phyloP scores from a whole-genome alignment of 306 rosid genomes.

The Macrotyloma uniflorum region DNA sequence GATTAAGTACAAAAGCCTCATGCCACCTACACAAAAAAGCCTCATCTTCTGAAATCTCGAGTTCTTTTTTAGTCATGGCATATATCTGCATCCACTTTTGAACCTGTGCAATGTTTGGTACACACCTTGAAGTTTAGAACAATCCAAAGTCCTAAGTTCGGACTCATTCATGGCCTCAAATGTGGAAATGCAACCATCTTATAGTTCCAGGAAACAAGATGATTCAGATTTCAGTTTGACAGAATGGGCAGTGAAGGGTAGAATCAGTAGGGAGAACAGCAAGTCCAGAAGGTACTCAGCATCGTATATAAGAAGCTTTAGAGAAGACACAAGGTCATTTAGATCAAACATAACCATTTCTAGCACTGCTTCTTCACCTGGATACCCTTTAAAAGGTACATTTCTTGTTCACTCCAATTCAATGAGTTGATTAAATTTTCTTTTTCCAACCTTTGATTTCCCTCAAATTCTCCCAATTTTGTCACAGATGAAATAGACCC shows the following conservation, averaged over 20 bases:
- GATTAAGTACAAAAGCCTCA: neutral
- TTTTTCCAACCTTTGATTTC: neutral
- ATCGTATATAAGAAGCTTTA: constrained; percentile 80
- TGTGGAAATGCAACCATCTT: constrained; percentile 64
- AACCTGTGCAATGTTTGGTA: constrained; percentile 21
- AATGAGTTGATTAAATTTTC: neutral
- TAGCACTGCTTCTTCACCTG: constrained; percentile 96
- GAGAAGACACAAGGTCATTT: constrained; percentile 83
- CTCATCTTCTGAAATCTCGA: constrained; percentile 10
- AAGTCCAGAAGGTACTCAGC: constrained; percentile 81
- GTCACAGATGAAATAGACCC: constrained; percentile 92
- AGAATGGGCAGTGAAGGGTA: constrained; percentile 68
- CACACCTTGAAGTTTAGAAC: constrained; percentile 4
- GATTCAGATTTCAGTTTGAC: constrained; percentile 72
- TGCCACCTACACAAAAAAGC: constrained; percentile 1
- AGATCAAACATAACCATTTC: constrained; percentile 81
- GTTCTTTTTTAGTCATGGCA: constrained; percentile 15
- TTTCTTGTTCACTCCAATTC: neutral
- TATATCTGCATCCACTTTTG: constrained; percentile 18
- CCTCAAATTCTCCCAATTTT: neutral
- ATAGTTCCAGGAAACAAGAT: constrained; percentile 51
- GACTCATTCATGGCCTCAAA: constrained; percentile 42
- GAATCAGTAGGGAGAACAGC: constrained; percentile 57
- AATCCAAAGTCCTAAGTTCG: neutral
- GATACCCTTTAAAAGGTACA: constrained; percentile 71